These are phyloP conservation scores for Stropharia rugosoannulata DNA, from an alignment of 768 basidiomycete genomes.

Conservation along the genomic window DNA sequence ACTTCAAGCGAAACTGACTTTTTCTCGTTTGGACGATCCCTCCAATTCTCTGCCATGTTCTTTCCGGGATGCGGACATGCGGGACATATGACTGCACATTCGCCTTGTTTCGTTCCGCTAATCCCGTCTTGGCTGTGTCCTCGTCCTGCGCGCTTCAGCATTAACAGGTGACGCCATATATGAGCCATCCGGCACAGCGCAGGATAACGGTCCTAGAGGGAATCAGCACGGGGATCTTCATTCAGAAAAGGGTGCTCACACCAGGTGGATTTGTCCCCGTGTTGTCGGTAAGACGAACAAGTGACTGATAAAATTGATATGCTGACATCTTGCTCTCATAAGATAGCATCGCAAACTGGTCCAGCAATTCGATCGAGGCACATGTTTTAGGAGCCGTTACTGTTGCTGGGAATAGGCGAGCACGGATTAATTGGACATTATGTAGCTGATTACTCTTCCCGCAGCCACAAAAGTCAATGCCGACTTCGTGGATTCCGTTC, in stretches of 20 bases:
- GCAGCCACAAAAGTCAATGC: conserved; percentile 31
- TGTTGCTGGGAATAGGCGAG: conserved; percentile 23
- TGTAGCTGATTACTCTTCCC: conserved; percentile 3
- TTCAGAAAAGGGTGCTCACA: conserved; percentile 7
- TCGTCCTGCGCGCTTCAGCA: conserved; percentile 23
- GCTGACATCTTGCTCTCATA: conserved; percentile 26
- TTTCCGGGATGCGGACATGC: conserved; percentile 30
- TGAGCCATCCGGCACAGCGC: conserved; percentile 20
- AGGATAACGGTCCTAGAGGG: conserved; percentile 27
- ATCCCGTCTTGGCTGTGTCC: conserved; percentile 20
- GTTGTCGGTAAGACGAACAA: conserved; percentile 24
- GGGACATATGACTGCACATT: conserved; percentile 27
- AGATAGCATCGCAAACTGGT: conserved; percentile 24
- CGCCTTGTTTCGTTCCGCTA: conserved; percentile 17
- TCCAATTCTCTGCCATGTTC: conserved; percentile 25
- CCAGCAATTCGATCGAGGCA: conserved; percentile 24
- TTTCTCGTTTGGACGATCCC: conserved; percentile 2
- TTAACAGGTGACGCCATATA: conserved; percentile 20
- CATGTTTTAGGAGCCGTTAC: conserved; percentile 20
- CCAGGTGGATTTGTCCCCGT: conserved; percentile 14
- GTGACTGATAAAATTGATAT: conserved; percentile 25
- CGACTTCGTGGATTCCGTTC: conserved; percentile 27
- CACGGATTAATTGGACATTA: conserved; percentile 28
- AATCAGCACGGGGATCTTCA: background rate
- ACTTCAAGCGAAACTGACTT: conserved; percentile 9